Conservation (phyloP, 768 basidiomycete genomes). For the Hericium erinaceus region DNA sequence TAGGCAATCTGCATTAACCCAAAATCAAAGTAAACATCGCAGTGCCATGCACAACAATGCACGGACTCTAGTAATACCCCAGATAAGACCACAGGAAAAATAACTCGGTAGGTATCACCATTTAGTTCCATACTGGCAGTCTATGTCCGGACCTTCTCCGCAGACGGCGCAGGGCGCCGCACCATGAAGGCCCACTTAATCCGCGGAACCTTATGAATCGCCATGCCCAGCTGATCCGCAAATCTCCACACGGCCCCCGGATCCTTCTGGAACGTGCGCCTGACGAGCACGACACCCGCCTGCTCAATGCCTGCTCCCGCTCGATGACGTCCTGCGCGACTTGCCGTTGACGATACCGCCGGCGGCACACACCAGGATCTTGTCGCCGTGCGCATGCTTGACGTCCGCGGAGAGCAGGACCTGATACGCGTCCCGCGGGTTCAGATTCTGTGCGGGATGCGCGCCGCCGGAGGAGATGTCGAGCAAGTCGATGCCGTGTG, state of each 20-base stretch:
- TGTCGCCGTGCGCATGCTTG: slow-evolving; percentile 34
- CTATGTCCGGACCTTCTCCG: too few species aligned
- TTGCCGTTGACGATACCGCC: slow-evolving; percentile 48
- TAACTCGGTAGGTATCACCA: too few species aligned
- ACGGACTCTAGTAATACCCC: too few species aligned
- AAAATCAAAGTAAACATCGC: too few species aligned
- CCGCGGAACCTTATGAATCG: slow-evolving; percentile 37
- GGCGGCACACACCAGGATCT: slow-evolving; percentile 20
- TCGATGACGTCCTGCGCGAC: slow-evolving; percentile 50
- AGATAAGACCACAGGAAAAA: too few species aligned
- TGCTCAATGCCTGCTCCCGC: too few species aligned
- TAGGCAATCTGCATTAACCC: too few species aligned
- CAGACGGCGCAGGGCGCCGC: too few species aligned
- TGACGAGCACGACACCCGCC: slow-evolving; percentile 40
- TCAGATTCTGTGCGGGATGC: slow-evolving; percentile 26
- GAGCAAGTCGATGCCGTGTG: slow-evolving; percentile 64
- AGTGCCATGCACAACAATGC: too few species aligned
- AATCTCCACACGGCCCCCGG: slow-evolving; percentile 42
- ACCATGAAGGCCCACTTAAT: slow-evolving; percentile 44
- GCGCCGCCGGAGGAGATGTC: slow-evolving; percentile 66
- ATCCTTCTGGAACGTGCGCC: slow-evolving; percentile 46
- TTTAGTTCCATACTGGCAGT: too few species aligned
- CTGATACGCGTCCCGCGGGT: slow-evolving; percentile 34
- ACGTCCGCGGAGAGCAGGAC: slow-evolving; percentile 46
- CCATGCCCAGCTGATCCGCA: slow-evolving; percentile 46